Conservation (phyloP, 225 moss, liverwort and hornwort species). For the Pleurozium schreberi region DNA sequence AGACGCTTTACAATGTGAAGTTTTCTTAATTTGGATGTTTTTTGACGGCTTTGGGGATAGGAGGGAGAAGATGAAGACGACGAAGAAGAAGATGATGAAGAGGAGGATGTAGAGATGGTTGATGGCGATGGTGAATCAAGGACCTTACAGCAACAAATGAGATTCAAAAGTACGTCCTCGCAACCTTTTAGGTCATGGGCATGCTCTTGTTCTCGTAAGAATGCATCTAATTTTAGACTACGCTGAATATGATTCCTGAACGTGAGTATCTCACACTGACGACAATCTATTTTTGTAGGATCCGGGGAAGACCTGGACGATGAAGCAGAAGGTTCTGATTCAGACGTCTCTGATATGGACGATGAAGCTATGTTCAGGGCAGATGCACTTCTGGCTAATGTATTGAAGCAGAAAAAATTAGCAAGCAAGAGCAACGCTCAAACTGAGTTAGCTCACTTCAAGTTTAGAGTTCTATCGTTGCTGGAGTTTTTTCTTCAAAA, state of each 20-base stretch:
- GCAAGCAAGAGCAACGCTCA: slow-evolving; percentile 50
- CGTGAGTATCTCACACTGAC: not conserved
- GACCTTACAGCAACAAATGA: slow-evolving; percentile 16
- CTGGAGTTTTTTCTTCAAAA: slow-evolving; percentile 68
- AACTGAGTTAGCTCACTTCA: slow-evolving; percentile 68
- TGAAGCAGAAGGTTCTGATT: slow-evolving; percentile 55
- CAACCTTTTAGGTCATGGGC: not conserved
- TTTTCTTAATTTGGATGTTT: not conserved
- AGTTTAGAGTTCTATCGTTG: slow-evolving; percentile 69
- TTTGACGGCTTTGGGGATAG: not conserved
- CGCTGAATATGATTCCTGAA: not conserved
- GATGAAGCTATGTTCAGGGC: slow-evolving; percentile 94
- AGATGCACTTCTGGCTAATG: slow-evolving; percentile 61
- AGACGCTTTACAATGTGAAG: not conserved
- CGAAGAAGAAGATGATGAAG: slow-evolving; percentile 19
- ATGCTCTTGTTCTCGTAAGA: not conserved
- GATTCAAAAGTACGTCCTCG: slow-evolving; percentile 23
- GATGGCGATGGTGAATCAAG: slow-evolving; percentile 7
- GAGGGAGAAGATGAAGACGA: slow-evolving; percentile 14
- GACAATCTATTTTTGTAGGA: slow-evolving; percentile 5
- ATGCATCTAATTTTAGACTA: not conserved
- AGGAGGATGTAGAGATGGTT: slow-evolving; percentile 33
- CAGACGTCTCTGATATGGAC: slow-evolving; percentile 57
- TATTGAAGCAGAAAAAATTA: slow-evolving; percentile 64
- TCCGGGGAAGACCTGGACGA: slow-evolving; percentile 18